Base-by-base conservation (phyloP, 2,329 filamentous ascomycete genomes). In the Epichloe typhina region DNA sequence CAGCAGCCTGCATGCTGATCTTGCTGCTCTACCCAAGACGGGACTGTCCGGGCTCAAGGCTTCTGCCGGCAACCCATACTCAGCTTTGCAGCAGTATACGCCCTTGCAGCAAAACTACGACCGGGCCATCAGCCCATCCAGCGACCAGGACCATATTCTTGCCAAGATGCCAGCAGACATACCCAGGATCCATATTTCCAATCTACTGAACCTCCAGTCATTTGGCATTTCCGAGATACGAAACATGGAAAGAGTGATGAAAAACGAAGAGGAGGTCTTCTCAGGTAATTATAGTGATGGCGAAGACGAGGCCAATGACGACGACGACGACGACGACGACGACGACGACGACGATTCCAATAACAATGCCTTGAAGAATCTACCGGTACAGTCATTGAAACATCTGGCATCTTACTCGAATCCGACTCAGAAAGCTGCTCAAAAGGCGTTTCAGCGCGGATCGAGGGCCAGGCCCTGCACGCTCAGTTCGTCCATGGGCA, bases 351-450 rank as follows among this genome's bases (percentile, higher is more conserved):
- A 58, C 31, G 62, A 65, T 9, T 53, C 56, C 33, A 53, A 53
- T 6, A 60, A 60, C 49, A 61, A 65, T 19, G 59, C 65, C 1
- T 59, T 71, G 47, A 62, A 66, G 52, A 69, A 62, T 44, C 65
- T 70, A 54, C 64, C 67, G 12, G 67, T 72, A 57, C 76, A 77
- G 57, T 72, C 69, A 33, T 66, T 79, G 21, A 70, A 72, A 39
- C 79, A 73, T 55, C 59, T 79, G 55, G 76, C 76, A 15, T 79
- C 76, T 1, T 79, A 78, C 55, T 67, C 71, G 4, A 80, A 80
- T 55, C 75, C 75, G 7, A 72, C 67, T 59, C 76, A 77, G 60
- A 72, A 72, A 61, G 65, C 62, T 41, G 76, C 76, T 52, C 73
- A 72, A 62, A 72, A 66, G 55, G 64, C 68, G 17, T 69, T 78